Conservation (phyloP, 1,284 basidiomycete species). For the Cystobasidium pallidum region DNA sequence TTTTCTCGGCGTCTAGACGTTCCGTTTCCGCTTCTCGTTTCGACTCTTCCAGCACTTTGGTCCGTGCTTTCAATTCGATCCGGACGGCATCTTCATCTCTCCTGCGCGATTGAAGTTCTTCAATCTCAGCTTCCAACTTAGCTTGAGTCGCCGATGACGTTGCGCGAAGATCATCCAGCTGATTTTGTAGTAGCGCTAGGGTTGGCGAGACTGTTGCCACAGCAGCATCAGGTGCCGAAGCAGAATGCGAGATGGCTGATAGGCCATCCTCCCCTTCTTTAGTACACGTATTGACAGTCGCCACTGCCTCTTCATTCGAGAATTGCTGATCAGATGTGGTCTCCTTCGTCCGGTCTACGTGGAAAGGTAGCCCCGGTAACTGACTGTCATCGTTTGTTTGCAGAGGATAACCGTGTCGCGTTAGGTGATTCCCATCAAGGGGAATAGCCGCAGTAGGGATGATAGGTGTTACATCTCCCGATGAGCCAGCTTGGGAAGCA, state of each 20-base stretch:
- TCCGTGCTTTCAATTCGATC: slow-evolving; percentile 75
- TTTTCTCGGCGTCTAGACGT: slow-evolving; percentile 84
- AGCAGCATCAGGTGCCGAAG: slow-evolving; percentile 13
- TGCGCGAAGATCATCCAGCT: slow-evolving; percentile 70
- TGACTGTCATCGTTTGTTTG: slow-evolving; percentile 34
- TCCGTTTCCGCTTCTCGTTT: slow-evolving; percentile 77
- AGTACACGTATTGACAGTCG: slow-evolving; percentile 37
- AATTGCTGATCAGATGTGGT: neutral
- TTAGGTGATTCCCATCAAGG: slow-evolving; percentile 25
- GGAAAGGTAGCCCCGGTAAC: slow-evolving; percentile 39
- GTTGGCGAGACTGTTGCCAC: slow-evolving; percentile 30
- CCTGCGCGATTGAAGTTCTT: slow-evolving; percentile 73
- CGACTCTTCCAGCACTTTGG: slow-evolving; percentile 82
- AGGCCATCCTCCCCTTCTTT: slow-evolving; percentile 46
- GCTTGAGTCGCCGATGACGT: slow-evolving; percentile 66
- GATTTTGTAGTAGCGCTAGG: slow-evolving; percentile 68
- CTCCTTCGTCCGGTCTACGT: slow-evolving; percentile 19
- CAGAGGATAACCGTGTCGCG: slow-evolving; percentile 8
- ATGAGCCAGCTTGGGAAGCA: slow-evolving; percentile 24
- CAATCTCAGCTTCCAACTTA: slow-evolving; percentile 71
- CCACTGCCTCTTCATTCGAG: neutral
- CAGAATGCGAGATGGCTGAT: slow-evolving; percentile 44
- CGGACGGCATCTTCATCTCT: slow-evolving; percentile 79
- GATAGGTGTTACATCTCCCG: slow-evolving; percentile 26
- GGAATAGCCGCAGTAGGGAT: slow-evolving; percentile 23